Evolutionary conservation across 345 rosid genomes (phyloP).

Genomic region (Linum trigynum): DNA sequence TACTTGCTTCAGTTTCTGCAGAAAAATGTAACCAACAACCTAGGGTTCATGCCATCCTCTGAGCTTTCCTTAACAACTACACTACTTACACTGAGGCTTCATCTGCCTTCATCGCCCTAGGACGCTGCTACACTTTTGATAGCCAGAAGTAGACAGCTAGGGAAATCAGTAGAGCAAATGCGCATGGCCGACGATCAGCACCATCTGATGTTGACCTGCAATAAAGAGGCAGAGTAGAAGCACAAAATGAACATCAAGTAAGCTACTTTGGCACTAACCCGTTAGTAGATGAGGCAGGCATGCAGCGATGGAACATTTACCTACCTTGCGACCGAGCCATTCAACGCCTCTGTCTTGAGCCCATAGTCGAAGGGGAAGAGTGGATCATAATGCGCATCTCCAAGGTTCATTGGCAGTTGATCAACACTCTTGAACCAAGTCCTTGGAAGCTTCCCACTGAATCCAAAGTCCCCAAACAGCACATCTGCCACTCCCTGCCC

Average conservation of each 20-base stretch:
- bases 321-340: background rate
- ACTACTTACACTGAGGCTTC: background rate
- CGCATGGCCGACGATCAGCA: background rate
- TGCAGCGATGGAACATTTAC: background rate
- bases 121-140: background rate
- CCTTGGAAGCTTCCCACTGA: conserved; percentile 16
- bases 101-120: too few relatives aligned
- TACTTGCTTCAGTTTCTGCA: too few relatives aligned
- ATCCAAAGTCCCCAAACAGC: conserved; percentile 20
- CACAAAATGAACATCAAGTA: background rate
- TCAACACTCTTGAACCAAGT: conserved; percentile 4
- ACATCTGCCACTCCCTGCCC: conserved; percentile 22
- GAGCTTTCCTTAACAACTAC: too few relatives aligned
- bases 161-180: background rate
- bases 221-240: too few relatives aligned
- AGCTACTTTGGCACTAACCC: background rate
- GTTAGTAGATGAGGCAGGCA: too few relatives aligned
- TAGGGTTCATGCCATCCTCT: too few relatives aligned
- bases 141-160: background rate
- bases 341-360: background rate
- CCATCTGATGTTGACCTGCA: background rate
- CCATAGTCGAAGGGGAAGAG: conserved; percentile 8
- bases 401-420: conserved; percentile 7
- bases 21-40: too few relatives aligned
- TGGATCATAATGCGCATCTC: conserved; percentile 7